phyloP scores from a whole-genome alignment of 345 rosid species.

The Moringa oleifera region DNA sequence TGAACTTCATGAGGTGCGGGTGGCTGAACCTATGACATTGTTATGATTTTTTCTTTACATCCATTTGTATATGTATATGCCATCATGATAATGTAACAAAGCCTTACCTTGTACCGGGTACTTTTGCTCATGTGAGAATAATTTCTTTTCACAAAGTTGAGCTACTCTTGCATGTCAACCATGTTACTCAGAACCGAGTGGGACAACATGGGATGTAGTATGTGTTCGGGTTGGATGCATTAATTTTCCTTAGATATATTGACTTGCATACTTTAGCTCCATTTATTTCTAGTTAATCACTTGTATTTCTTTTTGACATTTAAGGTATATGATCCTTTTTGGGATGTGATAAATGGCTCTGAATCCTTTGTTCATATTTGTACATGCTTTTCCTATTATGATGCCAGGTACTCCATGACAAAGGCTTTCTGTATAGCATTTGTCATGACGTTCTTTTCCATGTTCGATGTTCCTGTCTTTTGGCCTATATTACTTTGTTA shows the following conservation, averaged over 20 bases:
- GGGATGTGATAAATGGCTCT: not conserved
- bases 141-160: too few species aligned
- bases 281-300: too few species aligned
- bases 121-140: too few species aligned
- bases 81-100: not conserved
- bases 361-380: not conserved
- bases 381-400: slow-evolving; percentile 11
- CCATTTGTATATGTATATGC: not conserved
- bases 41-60: not conserved
- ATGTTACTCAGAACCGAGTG: too few species aligned
- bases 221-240: too few species aligned
- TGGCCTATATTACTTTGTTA: slow-evolving; percentile 84
- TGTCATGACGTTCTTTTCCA: slow-evolving; percentile 73
- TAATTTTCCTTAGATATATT: too few species aligned
- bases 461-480: slow-evolving; percentile 79
- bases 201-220: too few species aligned
- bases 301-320: not conserved
- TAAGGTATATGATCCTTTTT: slow-evolving; percentile 1
- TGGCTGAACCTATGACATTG: too few species aligned
- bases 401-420: slow-evolving; percentile 70
- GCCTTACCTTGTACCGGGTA: too few species aligned
- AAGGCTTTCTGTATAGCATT: slow-evolving; percentile 71
- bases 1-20: not conserved
- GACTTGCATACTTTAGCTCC: too few species aligned
- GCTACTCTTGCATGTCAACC: not conserved